A percentile compares a stretch with the other conserved stretches of the same genome.
These are phyloP conservation scores for Cyberlindnera misumaiensis DNA, from an alignment of 805 yeast species.

Conservation along the genomic window DNA sequence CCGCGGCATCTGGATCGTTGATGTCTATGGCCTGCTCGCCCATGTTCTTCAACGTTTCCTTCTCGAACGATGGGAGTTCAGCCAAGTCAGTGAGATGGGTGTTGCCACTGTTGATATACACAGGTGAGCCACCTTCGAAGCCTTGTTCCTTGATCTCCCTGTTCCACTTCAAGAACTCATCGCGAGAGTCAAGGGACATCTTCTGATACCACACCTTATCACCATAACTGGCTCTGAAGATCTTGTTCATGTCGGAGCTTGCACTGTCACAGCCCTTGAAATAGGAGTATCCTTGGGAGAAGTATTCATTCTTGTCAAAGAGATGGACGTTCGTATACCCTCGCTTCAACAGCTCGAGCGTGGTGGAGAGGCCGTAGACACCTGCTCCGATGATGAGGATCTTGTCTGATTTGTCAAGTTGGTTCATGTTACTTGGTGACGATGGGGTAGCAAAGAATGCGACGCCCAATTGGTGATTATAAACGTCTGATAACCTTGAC, in stretches of 20 bases:
- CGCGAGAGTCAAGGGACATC: conserved; percentile 18
- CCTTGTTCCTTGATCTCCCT: conserved; percentile 16
- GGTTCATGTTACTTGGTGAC: no score
- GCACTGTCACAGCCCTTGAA: conserved; percentile 35
- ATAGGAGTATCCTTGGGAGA: conserved; percentile 23
- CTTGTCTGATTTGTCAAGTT: conserved; percentile 10
- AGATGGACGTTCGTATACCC: conserved; percentile 32
- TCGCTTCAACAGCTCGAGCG: conserved; percentile 32
- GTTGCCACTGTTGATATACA: conserved; percentile 22
- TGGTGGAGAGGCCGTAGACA: conserved; percentile 46
- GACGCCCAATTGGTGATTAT: no score
- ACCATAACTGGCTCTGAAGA: conserved; percentile 32
- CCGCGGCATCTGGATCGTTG: conserved; percentile 16
- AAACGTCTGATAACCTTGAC: no score
- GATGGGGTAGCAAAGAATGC: no score
- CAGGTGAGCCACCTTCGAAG: conserved; percentile 21
- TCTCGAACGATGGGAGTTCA: conserved; percentile 20
- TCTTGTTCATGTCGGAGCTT: conserved; percentile 34
- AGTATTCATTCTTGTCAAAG: conserved; percentile 30
- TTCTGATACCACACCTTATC: conserved; percentile 29
- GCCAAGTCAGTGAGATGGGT: conserved; percentile 19
- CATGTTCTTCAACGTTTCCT: conserved; percentile 16
- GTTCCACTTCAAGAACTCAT: conserved; percentile 21
- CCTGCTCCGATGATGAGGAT: conserved; percentile 48
- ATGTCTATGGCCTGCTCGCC: conserved; percentile 14